Conservation (phyloP, 225 moss, liverwort and hornwort species). For the Marchantia polymorpha region DNA sequence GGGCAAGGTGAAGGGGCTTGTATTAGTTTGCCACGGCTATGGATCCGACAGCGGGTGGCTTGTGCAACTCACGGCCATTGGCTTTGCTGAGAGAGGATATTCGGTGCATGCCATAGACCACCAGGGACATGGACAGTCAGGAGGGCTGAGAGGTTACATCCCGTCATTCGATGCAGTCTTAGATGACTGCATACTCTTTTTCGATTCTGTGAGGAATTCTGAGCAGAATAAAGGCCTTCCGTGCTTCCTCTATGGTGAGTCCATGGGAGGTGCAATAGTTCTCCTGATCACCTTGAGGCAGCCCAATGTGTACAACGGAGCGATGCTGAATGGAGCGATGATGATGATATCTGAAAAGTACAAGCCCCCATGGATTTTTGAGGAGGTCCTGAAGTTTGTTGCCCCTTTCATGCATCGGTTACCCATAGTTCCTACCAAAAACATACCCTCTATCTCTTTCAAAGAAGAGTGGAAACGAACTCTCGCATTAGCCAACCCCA, state of each 20-base stretch:
- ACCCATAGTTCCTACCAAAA: conserved; percentile 78
- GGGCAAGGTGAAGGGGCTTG: conserved; percentile 44
- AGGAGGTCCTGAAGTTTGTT: conserved; percentile 56
- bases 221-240: conserved; percentile 38
- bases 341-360: conserved; percentile 67
- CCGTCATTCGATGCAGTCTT: conserved; percentile 53
- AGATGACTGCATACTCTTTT: conserved; percentile 66
- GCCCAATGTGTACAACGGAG: conserved; percentile 52
- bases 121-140: conserved; percentile 78
- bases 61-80: conserved; percentile 79
- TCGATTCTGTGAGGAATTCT: conserved; percentile 39
- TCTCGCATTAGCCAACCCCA: conserved; percentile 67
- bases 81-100: conserved; percentile 67
- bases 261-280: conserved; percentile 74
- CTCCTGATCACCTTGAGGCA: conserved; percentile 65
- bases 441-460: conserved; percentile 79
- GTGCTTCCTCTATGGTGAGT: conserved; percentile 74
- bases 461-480: conserved; percentile 79
- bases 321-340: conserved; percentile 79
- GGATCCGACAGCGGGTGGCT: conserved; percentile 82
- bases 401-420: conserved; percentile 39
- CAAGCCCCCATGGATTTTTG: conserved; percentile 66
- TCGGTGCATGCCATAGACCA: conserved; percentile 82
- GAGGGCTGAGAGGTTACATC: conserved; percentile 71
- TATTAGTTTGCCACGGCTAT: conserved; percentile 79